Percentiles rank a stretch among this genome's conserved stretches.
Conservation (phyloP, 805 yeast species). For the Schwanniomyces pseudopolymorphus region DNA sequence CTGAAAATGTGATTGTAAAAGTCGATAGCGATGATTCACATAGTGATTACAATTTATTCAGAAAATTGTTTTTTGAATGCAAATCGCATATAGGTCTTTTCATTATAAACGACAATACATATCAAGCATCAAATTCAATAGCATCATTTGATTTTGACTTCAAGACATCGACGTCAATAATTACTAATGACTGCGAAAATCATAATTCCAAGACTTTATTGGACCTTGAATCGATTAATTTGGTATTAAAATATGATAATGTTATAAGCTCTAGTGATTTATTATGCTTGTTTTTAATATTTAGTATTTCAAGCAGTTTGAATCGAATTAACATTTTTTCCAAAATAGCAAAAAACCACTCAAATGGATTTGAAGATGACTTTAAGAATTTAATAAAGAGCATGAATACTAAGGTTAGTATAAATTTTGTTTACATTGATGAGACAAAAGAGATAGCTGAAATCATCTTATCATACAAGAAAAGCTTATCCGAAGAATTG, state of each 20-base stretch:
- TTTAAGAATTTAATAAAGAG: conserved; percentile 10
- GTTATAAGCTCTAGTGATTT: conserved; percentile 33
- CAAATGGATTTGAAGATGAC: conserved; percentile 15
- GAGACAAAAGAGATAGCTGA: conserved; percentile 12
- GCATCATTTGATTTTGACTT: background rate
- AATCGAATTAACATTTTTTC: conserved; percentile 20
- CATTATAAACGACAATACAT: conserved; percentile 18
- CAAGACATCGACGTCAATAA: background rate
- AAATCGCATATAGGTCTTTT: conserved; percentile 34
- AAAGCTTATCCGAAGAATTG: conserved; percentile 16
- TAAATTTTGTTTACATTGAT: conserved; percentile 14
- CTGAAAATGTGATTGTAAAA: conserved; percentile 8
- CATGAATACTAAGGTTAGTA: conserved; percentile 9
- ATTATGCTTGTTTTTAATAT: conserved; percentile 27
- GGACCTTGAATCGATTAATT: conserved; percentile 18
- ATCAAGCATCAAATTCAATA: background rate
- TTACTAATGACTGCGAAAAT: background rate
- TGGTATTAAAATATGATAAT: conserved; percentile 32
- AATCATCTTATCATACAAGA: conserved; percentile 9
- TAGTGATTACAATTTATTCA: conserved; percentile 21
- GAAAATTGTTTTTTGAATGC: conserved; percentile 23
- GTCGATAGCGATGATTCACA: conserved; percentile 13
- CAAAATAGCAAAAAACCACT: conserved; percentile 10
- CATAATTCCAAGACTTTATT: conserved; percentile 6
- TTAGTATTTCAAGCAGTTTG: conserved; percentile 16